Evolutionary conservation across 2,329 filamentous ascomycete species (phyloP), one percentile per base, ranked within the genome.

Genomic region (Stagonosporopsis vannaccii): DNA sequence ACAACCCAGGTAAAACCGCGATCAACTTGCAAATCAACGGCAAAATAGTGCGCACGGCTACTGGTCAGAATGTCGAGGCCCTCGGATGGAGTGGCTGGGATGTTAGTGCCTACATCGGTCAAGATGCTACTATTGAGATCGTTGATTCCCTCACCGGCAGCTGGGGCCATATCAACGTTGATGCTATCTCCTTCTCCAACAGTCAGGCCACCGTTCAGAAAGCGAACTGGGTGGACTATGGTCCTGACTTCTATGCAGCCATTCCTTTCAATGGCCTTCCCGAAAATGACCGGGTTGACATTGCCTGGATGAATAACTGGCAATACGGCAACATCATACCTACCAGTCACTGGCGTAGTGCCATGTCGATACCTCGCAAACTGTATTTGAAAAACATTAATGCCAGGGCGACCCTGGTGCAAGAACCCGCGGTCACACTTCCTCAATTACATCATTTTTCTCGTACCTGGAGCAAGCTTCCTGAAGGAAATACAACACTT

Each of bases 101-200:
- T 20, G 37, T 40, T 20, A 40, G 37, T 40, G 37, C 37, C 13
- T 40, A 40, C 37, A 20, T 40, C 37, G 37, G 37, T 12, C 37
- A 40, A 40, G 25, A 25, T 40, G 37, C 37, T 25, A 25, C 23
- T 15, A 40, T 40, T 25, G 37, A 40, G 25, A 40, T 40, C 20
- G 37, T 40, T 19, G 37, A 40, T 20, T 40, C 20, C 37, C 37
- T 40, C 37, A 40, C 37, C 19, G 37, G 37, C 20, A 20, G 37
- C 37, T 40, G 37, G 37, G 37, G 37, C 37, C 37, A 40, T 40
- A 40, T 40, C 37, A 40, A 40, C 25, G 37, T 40, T 20, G 37
- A 40, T 40, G 37, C 37, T 20, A 40, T 40, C 9, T 40, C 37
- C n/a, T 40, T 40, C 37, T 40, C 37, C 19, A 40, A 40, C 20